phyloP scores from a whole-genome alignment of 805 yeast genomes.

The Candida succiphila region DNA sequence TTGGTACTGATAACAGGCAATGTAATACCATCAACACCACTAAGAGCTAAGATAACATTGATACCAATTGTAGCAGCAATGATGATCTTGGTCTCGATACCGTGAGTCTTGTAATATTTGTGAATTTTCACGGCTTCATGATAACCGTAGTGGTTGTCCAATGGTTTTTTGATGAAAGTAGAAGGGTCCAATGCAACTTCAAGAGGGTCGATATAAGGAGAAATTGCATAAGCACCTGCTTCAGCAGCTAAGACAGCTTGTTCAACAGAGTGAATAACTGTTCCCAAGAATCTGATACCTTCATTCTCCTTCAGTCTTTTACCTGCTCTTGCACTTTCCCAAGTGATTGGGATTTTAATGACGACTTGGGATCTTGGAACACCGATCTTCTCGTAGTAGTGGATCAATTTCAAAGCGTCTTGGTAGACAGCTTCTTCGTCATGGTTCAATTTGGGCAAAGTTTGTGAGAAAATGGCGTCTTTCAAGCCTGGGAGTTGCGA shows the following conservation, averaged over 20 bases:
- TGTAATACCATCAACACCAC: constrained; percentile 27
- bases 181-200: constrained; percentile 18
- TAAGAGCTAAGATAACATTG: constrained; percentile 17
- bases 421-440: constrained; percentile 17
- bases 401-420: constrained; percentile 18
- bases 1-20: constrained; percentile 19
- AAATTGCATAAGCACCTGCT: constrained; percentile 23
- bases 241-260: constrained; percentile 28
- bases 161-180: constrained; percentile 10
- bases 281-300: constrained; percentile 22
- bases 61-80: constrained; percentile 25
- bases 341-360: constrained; percentile 26
- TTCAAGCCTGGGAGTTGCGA: constrained; percentile 12
- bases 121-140: constrained; percentile 18
- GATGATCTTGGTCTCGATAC: constrained; percentile 18
- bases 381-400: constrained; percentile 22
- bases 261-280: constrained; percentile 24
- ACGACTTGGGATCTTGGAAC: constrained; percentile 20
- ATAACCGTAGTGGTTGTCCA: constrained; percentile 19
- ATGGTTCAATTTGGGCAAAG: constrained; percentile 14
- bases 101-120: constrained; percentile 22
- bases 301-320: constrained; percentile 12
- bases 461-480: constrained; percentile 20
- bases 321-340: constrained; percentile 24
- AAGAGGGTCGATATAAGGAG: constrained; percentile 25